Base-by-base conservation (phyloP, 257 asterid species). In the Cordia subcordata region DNA sequence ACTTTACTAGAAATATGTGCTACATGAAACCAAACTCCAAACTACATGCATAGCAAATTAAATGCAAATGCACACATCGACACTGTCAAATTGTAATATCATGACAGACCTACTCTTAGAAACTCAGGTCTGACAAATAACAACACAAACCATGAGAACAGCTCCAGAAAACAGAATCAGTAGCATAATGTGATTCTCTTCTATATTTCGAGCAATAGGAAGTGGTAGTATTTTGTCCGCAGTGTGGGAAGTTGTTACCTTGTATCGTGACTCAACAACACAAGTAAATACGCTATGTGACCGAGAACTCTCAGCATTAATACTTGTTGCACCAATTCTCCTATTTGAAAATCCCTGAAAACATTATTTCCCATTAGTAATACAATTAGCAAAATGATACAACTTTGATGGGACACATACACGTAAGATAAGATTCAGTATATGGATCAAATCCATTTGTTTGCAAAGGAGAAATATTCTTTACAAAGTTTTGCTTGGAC, bases 251-350 rank as follows among this genome's bases (percentile, higher is more conserved):
- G 32, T 20, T 21, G 62, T 68, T 84, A 93, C 99, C 97, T 93
- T 93, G 85, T 83, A 68, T 54, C 95, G 96, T 42, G 99, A 93
- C 81, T 93, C 97, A 68, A 93, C 92, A 73, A 93, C 86, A 77
- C 97, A 93, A 17, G 99, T 89, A 76, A 93, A 93, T 53, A 93
- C 97, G 53, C 99, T 85, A 80, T 93, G 99, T 68, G 99, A 93
- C 35, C 99, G 89, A 57, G 99, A 93, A 77, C 99, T 93, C 81
- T 93, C 99, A 52, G 97, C 93, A 72, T 93, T 93, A 64, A 85
- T 78, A 72, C 85, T 75, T 49, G 99, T 93, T 13, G 99, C 90
- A 23, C 97, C 85, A 56, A 88, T 93, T 68, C 88, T 86, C 69
- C 99, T 86, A 74, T 93, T 89, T 64, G 92, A 80, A 71, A 89